Conservation (phyloP, 768 basidiomycete genomes). For the Podaxis sp. region DNA sequence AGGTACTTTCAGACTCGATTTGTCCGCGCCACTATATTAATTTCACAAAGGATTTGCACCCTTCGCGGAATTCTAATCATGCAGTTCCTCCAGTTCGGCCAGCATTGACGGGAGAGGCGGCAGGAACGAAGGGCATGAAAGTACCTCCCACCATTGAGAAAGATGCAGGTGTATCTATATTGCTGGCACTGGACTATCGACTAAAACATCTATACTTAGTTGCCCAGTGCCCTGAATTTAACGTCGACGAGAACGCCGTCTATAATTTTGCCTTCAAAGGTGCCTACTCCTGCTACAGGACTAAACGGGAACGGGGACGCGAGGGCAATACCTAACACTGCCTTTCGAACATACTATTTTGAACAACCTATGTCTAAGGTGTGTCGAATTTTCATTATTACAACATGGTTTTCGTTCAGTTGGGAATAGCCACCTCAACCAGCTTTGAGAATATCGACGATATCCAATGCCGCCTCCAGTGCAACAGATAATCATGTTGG, state of each 20-base stretch:
- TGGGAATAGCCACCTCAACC: neutral
- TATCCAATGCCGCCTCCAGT: neutral
- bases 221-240: neutral
- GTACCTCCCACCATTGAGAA: neutral
- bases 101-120: neutral
- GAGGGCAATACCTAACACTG: neutral
- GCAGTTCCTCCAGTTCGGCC: neutral
- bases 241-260: neutral
- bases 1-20: neutral
- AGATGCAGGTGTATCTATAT: neutral
- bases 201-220: neutral
- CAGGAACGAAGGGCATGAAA: neutral
- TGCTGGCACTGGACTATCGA: neutral
- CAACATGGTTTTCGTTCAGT: neutral
- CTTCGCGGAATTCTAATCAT: neutral
- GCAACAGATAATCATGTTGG: neutral
- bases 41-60: neutral
- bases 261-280: neutral
- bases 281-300: neutral
- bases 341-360: neutral
- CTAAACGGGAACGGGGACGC: neutral
- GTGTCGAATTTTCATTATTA: neutral
- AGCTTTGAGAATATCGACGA: neutral
- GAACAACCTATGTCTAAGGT: neutral
- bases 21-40: neutral